phyloP scores from a whole-genome alignment of 2,329 filamentous ascomycete species.

The Aureobasidium sp. region DNA sequence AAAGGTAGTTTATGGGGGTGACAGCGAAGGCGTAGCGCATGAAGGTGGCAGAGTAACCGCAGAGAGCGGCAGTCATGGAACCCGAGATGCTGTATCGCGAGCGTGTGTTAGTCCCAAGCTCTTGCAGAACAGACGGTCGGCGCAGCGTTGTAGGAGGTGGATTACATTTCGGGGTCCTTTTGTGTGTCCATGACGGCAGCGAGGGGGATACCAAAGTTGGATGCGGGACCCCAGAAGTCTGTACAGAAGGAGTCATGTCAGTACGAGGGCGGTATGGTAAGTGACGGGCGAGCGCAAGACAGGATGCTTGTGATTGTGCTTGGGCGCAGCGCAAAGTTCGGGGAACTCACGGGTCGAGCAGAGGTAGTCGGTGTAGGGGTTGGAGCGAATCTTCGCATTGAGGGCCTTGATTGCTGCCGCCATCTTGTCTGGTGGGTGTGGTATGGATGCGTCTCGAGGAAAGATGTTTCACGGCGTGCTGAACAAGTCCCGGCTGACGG shows the following conservation, averaged over 20 bases:
- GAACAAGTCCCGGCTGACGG: slow-evolving; percentile 3
- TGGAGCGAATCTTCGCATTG: slow-evolving; percentile 47
- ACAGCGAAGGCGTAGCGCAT: slow-evolving; percentile 62
- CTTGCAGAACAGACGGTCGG: not conserved
- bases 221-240: slow-evolving; percentile 49
- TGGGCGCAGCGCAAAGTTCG: not conserved
- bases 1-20: slow-evolving; percentile 57
- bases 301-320: not conserved
- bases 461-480: slow-evolving; percentile 12
- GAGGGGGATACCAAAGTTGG: slow-evolving; percentile 49
- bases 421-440: slow-evolving; percentile 32
- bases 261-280: not conserved
- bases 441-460: not conserved
- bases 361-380: slow-evolving; percentile 45
- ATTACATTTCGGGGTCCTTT: slow-evolving; percentile 47
- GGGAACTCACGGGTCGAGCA: slow-evolving; percentile 46
- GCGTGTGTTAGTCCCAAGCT: slow-evolving; percentile 10
- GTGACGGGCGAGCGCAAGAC: not conserved
- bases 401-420: slow-evolving; percentile 47
- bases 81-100: slow-evolving; percentile 51
- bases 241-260: slow-evolving; percentile 5
- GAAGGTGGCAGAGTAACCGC: slow-evolving; percentile 56
- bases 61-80: slow-evolving; percentile 55
- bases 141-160: not conserved
- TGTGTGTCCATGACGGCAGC: slow-evolving; percentile 48